A percentile compares a stretch with the other conserved stretches of the same genome.
phyloP scores from a whole-genome alignment of 495 filamentous ascomycete species.

The Penicillium canariense region DNA sequence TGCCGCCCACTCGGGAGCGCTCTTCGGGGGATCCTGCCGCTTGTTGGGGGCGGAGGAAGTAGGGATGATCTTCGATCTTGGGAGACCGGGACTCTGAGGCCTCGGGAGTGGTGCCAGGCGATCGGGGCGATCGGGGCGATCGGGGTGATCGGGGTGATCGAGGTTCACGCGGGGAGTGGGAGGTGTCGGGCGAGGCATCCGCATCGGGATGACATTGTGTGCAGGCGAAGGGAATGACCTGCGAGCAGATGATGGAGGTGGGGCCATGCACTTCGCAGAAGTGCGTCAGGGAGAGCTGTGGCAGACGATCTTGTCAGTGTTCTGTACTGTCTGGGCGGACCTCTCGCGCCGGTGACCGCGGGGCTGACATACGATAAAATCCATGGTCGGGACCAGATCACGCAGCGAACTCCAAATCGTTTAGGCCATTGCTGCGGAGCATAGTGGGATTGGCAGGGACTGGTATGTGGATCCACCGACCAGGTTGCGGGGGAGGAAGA shows the following conservation, averaged over 20 bases:
- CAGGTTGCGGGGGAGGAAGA: constrained; percentile 18
- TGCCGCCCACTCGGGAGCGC: constrained; percentile 30
- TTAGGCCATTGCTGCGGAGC: constrained; percentile 39
- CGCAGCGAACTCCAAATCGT: constrained; percentile 20
- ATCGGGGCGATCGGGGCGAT: constrained; percentile 18
- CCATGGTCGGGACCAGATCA: constrained; percentile 37
- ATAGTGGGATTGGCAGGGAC: constrained; percentile 29
- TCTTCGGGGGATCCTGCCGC: constrained; percentile 36
- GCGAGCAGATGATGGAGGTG: constrained; percentile 92
- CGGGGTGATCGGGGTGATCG: constrained; percentile 37
- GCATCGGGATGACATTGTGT: constrained; percentile 59
- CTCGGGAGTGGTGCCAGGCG: constrained; percentile 3
- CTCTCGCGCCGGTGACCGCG: background rate
- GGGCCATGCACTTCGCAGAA: constrained; percentile 96
- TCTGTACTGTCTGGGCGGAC: no score
- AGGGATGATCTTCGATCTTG: constrained; percentile 48
- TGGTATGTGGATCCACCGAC: constrained; percentile 27
- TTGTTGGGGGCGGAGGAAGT: constrained; percentile 32
- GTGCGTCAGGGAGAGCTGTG: constrained; percentile 87
- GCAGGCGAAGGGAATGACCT: constrained; percentile 78
- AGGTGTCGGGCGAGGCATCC: constrained; percentile 32
- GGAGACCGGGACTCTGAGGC: constrained; percentile 21
- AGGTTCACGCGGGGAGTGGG: no score
- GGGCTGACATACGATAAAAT: constrained; percentile 46
- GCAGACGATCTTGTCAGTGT: no score